Evolutionary conservation across 805 yeast species (phyloP).

Genomic region (Scheffersomyces stipitis): DNA sequence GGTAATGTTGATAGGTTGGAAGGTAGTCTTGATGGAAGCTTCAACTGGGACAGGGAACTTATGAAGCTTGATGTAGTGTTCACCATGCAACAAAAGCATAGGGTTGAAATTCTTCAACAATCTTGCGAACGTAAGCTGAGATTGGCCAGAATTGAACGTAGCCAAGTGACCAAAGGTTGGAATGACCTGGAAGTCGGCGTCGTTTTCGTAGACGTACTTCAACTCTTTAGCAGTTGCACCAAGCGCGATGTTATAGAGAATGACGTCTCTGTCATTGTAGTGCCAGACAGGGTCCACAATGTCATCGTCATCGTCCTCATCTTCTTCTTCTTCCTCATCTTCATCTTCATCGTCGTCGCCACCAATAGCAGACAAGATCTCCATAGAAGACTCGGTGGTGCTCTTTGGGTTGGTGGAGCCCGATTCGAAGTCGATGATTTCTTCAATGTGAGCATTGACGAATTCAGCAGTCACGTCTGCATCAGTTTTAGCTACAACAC

Average conservation of each 20-base stretch:
- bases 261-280: constrained; percentile 68
- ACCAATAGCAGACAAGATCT: constrained; percentile 65
- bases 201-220: constrained; percentile 76
- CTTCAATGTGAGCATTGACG: constrained; percentile 64
- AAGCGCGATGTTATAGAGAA: constrained; percentile 83
- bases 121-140: constrained; percentile 56
- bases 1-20: constrained; percentile 67
- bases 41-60: constrained; percentile 78
- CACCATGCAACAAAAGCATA: constrained; percentile 89
- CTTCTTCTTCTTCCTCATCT: constrained; percentile 34
- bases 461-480: constrained; percentile 62
- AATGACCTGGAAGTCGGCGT: constrained; percentile 73
- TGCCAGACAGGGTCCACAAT: constrained; percentile 46
- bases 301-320: constrained; percentile 11
- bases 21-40: constrained; percentile 60
- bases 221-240: constrained; percentile 82
- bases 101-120: constrained; percentile 83
- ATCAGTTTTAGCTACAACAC: constrained; percentile 61
- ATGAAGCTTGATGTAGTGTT: constrained; percentile 79
- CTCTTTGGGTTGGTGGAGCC: constrained; percentile 57
- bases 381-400: constrained; percentile 77
- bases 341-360: constrained; percentile 43
- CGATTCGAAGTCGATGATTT: constrained; percentile 59
- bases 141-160: constrained; percentile 62
- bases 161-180: constrained; percentile 93